These are phyloP conservation scores for Fusarium haematococcum DNA, from an alignment of 2,329 filamentous ascomycete genomes.

Conservation along the genomic window DNA sequence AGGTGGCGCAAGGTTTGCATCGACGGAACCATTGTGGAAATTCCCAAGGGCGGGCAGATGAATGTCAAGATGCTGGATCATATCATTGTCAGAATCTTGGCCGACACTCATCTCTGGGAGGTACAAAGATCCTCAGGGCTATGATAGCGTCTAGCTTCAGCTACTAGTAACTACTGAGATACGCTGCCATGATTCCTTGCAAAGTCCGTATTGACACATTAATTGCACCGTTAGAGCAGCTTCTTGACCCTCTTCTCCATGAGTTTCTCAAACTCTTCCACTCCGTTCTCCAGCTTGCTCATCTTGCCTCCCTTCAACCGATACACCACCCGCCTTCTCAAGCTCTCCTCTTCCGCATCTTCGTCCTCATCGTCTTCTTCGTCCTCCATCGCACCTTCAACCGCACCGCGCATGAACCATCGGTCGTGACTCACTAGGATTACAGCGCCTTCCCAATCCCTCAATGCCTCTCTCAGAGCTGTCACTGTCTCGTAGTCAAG, in stretches of 20 bases:
- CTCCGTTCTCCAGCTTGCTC: constrained; percentile 67
- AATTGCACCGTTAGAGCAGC: constrained; percentile 46
- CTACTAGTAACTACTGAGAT: neutral
- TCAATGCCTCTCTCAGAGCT: constrained; percentile 75
- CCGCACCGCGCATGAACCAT: constrained; percentile 80
- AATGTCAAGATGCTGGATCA: constrained; percentile 66
- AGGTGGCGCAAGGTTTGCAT: constrained; percentile 89
- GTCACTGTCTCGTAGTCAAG: constrained; percentile 85
- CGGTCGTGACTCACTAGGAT: constrained; percentile 85
- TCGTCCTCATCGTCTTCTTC: constrained; percentile 50
- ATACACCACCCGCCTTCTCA: constrained; percentile 68
- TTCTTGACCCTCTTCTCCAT: constrained; percentile 70
- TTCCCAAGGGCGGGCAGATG: constrained; percentile 79
- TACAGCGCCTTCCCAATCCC: constrained; percentile 78
- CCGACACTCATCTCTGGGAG: constrained; percentile 47
- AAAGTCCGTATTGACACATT: neutral
- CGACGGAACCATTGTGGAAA: constrained; percentile 87
- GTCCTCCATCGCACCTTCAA: constrained; percentile 58
- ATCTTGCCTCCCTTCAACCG: constrained; percentile 69
- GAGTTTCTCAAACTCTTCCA: constrained; percentile 73
- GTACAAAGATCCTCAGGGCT: neutral
- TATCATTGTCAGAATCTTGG: constrained; percentile 59
- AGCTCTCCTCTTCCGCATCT: constrained; percentile 56
- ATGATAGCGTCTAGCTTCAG: neutral
- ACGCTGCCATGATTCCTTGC: neutral